phyloP scores from a whole-genome alignment of 108 stramenopile species.

The Skeletonema grethae region DNA sequence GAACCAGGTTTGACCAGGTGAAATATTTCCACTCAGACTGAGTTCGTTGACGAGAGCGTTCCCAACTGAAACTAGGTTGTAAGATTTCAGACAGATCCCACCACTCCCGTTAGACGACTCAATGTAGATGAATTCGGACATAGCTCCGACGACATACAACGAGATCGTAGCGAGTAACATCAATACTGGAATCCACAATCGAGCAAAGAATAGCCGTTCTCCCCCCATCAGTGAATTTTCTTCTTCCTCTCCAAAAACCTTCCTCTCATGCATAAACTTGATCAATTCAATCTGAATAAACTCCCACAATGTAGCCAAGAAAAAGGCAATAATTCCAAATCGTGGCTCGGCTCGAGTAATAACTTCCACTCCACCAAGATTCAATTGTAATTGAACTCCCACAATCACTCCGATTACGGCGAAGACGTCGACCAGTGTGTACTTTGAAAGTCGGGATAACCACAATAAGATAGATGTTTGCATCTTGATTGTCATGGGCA shows the following conservation, averaged over 20 bases:
- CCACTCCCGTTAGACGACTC: conserved; percentile 26
- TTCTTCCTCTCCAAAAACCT: not conserved
- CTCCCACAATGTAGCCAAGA: conserved; percentile 52
- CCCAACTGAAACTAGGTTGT: conserved; percentile 45
- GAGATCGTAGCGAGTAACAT: conserved; percentile 12
- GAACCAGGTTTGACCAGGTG: conserved; percentile 40
- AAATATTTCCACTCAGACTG: conserved; percentile 25
- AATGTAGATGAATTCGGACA: conserved; percentile 38
- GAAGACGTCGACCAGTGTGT: conserved; percentile 56
- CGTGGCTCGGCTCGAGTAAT: conserved; percentile 45
- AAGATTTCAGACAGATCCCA: conserved; percentile 32
- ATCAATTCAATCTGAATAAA: conserved; percentile 50
- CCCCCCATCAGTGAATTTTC: not conserved
- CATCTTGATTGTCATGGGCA: conserved; percentile 23
- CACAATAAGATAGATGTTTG: conserved; percentile 37
- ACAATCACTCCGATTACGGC: conserved; percentile 45
- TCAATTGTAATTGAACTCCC: conserved; percentile 47
- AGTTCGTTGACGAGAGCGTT: conserved; percentile 39
- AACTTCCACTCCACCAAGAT: conserved; percentile 44
- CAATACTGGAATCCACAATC: conserved; percentile 22
- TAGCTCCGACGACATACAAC: conserved; percentile 34
- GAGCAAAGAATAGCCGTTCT: conserved; percentile 10
- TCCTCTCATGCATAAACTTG: conserved; percentile 38
- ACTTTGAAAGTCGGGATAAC: conserved; percentile 48
- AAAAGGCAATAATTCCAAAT: conserved; percentile 46